Evolutionary conservation across 805 yeast genomes (phyloP).

Genomic region (Yamadazyma sp.): DNA sequence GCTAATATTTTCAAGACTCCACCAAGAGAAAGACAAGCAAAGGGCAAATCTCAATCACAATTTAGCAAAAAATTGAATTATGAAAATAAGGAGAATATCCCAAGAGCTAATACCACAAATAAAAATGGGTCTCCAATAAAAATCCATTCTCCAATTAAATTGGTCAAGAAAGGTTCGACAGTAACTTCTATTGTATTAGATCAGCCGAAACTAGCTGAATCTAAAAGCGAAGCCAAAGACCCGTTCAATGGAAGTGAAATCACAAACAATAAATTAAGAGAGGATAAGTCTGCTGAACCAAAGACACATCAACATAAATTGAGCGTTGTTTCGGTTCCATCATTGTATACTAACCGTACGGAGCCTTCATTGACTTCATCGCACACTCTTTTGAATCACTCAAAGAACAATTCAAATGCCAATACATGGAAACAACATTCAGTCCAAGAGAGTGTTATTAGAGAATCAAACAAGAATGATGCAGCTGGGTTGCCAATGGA

Average conservation of each 20-base stretch:
- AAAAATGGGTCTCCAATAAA: conserved; percentile 28
- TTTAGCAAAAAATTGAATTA: too few species aligned
- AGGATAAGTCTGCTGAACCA: conserved; percentile 2
- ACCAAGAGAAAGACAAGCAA: conserved; percentile 14
- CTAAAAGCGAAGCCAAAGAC: background rate
- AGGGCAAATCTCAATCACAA: background rate
- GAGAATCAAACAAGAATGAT: conserved; percentile 6
- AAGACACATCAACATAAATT: conserved; percentile 17
- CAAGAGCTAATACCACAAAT: background rate
- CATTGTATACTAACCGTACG: conserved; percentile 15
- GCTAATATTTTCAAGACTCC: conserved; percentile 26
- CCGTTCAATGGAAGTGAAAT: conserved; percentile 18
- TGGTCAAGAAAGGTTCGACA: conserved; percentile 27
- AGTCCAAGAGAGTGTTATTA: conserved; percentile 12
- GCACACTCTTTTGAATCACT: conserved; percentile 11
- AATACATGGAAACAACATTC: conserved; percentile 14
- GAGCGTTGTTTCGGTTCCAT: conserved; percentile 34
- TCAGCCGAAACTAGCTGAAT: background rate
- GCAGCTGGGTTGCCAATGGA: conserved; percentile 20
- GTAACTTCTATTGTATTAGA: conserved; percentile 21
- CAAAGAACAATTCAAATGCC: conserved; percentile 4
- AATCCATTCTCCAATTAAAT: conserved; percentile 32
- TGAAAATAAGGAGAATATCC: conserved; percentile 8
- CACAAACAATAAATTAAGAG: conserved; percentile 22
- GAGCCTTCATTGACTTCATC: conserved; percentile 15